Base-by-base conservation (phyloP, 768 basidiomycete species). In the Amanita pseudoporphyria region DNA sequence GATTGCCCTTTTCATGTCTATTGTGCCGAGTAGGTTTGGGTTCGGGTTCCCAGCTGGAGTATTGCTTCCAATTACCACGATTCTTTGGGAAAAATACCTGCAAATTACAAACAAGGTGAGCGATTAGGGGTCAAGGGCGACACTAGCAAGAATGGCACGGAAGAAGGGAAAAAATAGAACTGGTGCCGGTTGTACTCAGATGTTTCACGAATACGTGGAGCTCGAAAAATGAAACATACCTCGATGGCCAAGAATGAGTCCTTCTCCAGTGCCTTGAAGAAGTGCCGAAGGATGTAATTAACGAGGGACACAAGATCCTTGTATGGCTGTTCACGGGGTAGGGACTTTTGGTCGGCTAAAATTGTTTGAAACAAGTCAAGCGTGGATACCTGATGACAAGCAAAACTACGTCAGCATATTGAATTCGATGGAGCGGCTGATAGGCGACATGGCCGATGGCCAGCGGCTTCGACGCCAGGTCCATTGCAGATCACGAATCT, bases 41-140 rank as follows among this genome's bases (percentile, higher is more conserved):
- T 56, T 67, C 81, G 54, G 83, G 81, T 64, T 84, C 74, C 78
- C 81, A 84, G 56, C 82, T 86, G 6, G 87, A 89, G 60, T 76
- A 87, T 57, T 81, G 78, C 65, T 92, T 91, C 87, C 91, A 93
- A 57, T 84, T 71, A 13, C 83, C 81, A 55, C 85, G 77, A 64
- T 88, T 90, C 71, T 88, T 94, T 12, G 90, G 90, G 70, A 86
- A 93, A 72, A 89, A 89, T 7, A 82, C 82, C 89, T 92, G 33
- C n/a, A 22, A 36, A 47, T 40, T 21, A 43, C 30, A 45, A 33
- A 24, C 12, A 35, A 40, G 19, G 40, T 43, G 31, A 43, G 31
- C 40, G 14, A 22, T 36, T 26, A 36, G 26, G 46, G 36, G 46
- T 5, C 46, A 21, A 22, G 33, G 16, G 32, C 16, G 10, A 3